These are phyloP conservation scores for Leucocoprinus leucothites DNA, from an alignment of 768 basidiomycete species.

Conservation along the genomic window DNA sequence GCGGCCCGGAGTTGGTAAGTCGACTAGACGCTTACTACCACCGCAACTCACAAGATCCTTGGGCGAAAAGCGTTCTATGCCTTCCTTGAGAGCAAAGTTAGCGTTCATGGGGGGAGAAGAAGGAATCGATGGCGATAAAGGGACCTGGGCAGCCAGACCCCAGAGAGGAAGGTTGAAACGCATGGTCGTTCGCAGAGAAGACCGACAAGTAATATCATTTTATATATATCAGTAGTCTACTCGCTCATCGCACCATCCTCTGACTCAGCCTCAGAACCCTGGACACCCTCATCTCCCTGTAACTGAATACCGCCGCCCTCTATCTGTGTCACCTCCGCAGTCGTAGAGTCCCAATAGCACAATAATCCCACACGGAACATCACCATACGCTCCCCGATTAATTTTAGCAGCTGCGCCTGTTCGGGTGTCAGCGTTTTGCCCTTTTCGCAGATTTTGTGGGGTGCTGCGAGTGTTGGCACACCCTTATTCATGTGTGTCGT, in stretches of 20 bases:
- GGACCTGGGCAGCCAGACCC: constrained; percentile 53
- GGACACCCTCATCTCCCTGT: constrained; percentile 34
- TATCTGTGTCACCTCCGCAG: constrained; percentile 60
- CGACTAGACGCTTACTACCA: background rate
- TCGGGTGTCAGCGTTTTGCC: constrained; percentile 80
- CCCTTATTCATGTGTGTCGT: constrained; percentile 82
- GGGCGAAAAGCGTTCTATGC: constrained; percentile 62
- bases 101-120: constrained; percentile 14
- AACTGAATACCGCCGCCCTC: constrained; percentile 37
- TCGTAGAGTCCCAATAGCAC: constrained; percentile 69
- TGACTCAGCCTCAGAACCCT: constrained; percentile 50
- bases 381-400: constrained; percentile 89
- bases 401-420: constrained; percentile 90
- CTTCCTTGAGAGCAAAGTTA: constrained; percentile 59
- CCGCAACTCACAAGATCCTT: constrained; percentile 47
- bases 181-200: constrained; percentile 31
- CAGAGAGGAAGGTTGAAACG: constrained; percentile 50
- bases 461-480: constrained; percentile 74
- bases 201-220: background rate
- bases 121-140: constrained; percentile 32
- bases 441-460: constrained; percentile 84
- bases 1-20: background rate
- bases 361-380: constrained; percentile 72
- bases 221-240: constrained; percentile 20
- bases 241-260: constrained; percentile 13